Evolutionary conservation across 2,329 filamentous ascomycete species (phyloP).

Genomic region (Aspergillus pseudoglaucus): DNA sequence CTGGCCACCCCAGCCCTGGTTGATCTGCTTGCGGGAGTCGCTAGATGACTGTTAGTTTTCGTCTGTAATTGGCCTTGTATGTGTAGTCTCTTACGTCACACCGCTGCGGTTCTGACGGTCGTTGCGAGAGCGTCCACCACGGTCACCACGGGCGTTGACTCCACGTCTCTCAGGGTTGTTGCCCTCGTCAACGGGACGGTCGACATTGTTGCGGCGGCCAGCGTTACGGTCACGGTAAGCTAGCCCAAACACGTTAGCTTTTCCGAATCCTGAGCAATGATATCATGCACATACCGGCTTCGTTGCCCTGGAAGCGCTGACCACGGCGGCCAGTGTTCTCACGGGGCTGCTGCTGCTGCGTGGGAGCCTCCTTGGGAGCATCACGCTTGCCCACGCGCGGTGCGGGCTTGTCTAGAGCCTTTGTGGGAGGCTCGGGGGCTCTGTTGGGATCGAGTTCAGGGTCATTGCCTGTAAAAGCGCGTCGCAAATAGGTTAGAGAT

Average conservation of each 20-base stretch:
- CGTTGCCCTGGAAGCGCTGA: slow-evolving; percentile 60
- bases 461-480: slow-evolving; percentile 54
- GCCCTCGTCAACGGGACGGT: slow-evolving; percentile 67
- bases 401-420: slow-evolving; percentile 78
- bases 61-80: background rate
- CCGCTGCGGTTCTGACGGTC: slow-evolving; percentile 59
- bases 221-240: slow-evolving; percentile 86
- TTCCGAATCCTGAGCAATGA: background rate
- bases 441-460: slow-evolving; percentile 67
- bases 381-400: slow-evolving; percentile 81
- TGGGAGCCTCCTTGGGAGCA: slow-evolving; percentile 65
- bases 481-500: slow-evolving; percentile 24
- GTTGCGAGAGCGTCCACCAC: slow-evolving; percentile 49
- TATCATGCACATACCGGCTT: slow-evolving; percentile 65
- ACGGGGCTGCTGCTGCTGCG: slow-evolving; percentile 25
- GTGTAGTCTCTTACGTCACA: slow-evolving; percentile 46
- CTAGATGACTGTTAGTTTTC: slow-evolving; percentile 21
- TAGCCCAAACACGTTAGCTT: slow-evolving; percentile 30
- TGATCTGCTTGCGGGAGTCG: slow-evolving; percentile 48
- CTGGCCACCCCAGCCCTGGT: slow-evolving; percentile 79
- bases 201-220: slow-evolving; percentile 75
- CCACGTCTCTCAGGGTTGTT: slow-evolving; percentile 40
- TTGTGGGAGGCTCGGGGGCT: slow-evolving; percentile 69
- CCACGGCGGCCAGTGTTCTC: slow-evolving; percentile 42
- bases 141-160: slow-evolving; percentile 54